These are phyloP conservation scores for Pichia sp. DNA, from an alignment of 1,139 yeast genomes.

Conservation along the genomic window DNA sequence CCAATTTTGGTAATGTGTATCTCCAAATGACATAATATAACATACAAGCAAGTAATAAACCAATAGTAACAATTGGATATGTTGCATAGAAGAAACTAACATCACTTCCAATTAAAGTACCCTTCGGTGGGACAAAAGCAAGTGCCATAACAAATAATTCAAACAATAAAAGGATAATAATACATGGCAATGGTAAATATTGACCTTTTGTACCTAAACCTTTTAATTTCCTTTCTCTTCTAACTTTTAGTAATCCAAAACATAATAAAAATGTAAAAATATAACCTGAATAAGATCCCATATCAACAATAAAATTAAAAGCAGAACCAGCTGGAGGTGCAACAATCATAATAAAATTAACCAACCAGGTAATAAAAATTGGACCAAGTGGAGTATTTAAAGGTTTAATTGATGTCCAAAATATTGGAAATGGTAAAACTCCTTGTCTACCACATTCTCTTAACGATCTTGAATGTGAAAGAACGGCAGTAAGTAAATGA, in stretches of 20 bases:
- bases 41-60: slow-evolving; percentile 32
- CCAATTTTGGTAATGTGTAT: slow-evolving; percentile 33
- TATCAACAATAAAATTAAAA: slow-evolving; percentile 36
- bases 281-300: slow-evolving; percentile 33
- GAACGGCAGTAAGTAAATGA: slow-evolving; percentile 36
- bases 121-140: slow-evolving; percentile 39
- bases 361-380: slow-evolving; percentile 34
- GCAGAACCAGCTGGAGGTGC: slow-evolving; percentile 47
- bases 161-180: slow-evolving; percentile 32
- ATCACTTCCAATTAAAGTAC: slow-evolving; percentile 35
- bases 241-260: slow-evolving; percentile 34
- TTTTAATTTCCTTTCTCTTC: slow-evolving; percentile 33
- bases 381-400: slow-evolving; percentile 40
- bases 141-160: slow-evolving; percentile 35
- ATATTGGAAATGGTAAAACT: slow-evolving; percentile 36
- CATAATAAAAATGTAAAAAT: slow-evolving; percentile 35
- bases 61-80: slow-evolving; percentile 30
- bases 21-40: slow-evolving; percentile 36
- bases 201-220: slow-evolving; percentile 33
- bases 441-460: slow-evolving; percentile 47
- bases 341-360: slow-evolving; percentile 36
- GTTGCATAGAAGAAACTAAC: slow-evolving; percentile 32
- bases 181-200: slow-evolving; percentile 31
- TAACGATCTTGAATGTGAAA: slow-evolving; percentile 38
- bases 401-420: slow-evolving; percentile 40